Evolutionary conservation across 225 moss, liverwort and hornwort species (phyloP).

Genomic region (Polytrichum formosum): DNA sequence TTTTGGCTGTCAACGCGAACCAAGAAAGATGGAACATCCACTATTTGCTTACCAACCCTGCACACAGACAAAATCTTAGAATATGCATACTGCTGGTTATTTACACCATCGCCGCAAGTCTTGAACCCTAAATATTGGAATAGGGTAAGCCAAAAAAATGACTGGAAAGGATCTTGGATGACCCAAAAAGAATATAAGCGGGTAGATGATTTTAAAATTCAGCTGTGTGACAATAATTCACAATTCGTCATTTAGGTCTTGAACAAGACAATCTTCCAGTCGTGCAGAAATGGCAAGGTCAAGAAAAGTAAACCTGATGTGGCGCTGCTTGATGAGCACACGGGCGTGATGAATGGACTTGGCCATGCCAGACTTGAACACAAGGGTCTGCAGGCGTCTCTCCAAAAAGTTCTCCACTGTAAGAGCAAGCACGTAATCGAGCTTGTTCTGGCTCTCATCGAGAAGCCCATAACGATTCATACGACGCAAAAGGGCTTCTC

Average conservation of each 20-base stretch:
- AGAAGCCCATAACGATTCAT: constrained; percentile 66
- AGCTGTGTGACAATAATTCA: background rate
- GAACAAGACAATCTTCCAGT: too few species aligned
- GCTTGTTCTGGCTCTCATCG: constrained; percentile 63
- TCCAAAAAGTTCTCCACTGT: constrained; percentile 59
- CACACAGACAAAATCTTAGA: background rate
- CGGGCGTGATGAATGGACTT: constrained; percentile 71
- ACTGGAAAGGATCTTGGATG: too few species aligned
- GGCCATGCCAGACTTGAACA: constrained; percentile 72
- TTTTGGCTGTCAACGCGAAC: constrained; percentile 60
- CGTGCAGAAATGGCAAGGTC: background rate
- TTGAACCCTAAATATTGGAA: too few species aligned
- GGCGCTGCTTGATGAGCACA: constrained; percentile 65
- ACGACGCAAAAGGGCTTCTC: constrained; percentile 58
- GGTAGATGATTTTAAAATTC: background rate
- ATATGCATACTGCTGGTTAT: too few species aligned
- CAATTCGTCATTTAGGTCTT: background rate
- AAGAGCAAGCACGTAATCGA: constrained; percentile 65
- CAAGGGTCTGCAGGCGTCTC: constrained; percentile 65
- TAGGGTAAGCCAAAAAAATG: too few species aligned
- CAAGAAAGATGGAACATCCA: constrained; percentile 46
- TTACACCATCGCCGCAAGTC: too few species aligned
- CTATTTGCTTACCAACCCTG: constrained; percentile 66
- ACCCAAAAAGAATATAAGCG: too few species aligned
- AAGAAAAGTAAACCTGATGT: constrained; percentile 31